Base-by-base conservation (phyloP, 306 rosid species). In the Bauhinia variegata region DNA sequence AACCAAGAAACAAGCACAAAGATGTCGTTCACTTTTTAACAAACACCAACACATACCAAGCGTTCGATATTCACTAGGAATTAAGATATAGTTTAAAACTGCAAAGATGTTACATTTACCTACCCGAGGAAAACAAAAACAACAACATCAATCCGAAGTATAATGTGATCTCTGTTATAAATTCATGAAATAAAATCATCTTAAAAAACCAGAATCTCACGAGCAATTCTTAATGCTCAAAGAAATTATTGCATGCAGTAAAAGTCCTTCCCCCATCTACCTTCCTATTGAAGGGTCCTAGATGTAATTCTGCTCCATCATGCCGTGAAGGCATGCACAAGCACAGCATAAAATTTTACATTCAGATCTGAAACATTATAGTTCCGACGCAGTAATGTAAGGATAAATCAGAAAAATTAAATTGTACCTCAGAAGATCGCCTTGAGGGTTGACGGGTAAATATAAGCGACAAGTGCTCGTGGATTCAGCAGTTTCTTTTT, bases 341-440 rank as follows among this genome's bases (percentile, higher is more conserved):
- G 5, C 3, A 46, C 1, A 62, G 8, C 32, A 54, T 39, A 63
- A 5, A 3, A 42, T 8, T 49, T 14, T 4, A 57, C 28, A 44
- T 30, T 43, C 82, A 82, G 87, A 82, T 85, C 86, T 73, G 64
- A 12, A 7, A 31, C 59, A 76, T 56, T 17, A 28, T 13, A 6
- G 0, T 42, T 59, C 55, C 52, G 18, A 2, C 33, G 23, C 15
- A 12, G 12, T 1, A 77, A 60, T 18, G 63, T 44, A 58, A 3
- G 14, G 28, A 34, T n/a, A 12, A 10, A 19, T 5, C 0, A 4
- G 3, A 0, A 51, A 62, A 56, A 6, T 10, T 3, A 50, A 66
- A 50, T 7, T 7, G 51, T 44, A 83, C 80, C 83, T 70, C 50
- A 41, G 57, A 53, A 60, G 65, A 53, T 39, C 60, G 38, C 11